phyloP scores from a whole-genome alignment of 257 asterid genomes.

The Orobanche coerulescens region DNA sequence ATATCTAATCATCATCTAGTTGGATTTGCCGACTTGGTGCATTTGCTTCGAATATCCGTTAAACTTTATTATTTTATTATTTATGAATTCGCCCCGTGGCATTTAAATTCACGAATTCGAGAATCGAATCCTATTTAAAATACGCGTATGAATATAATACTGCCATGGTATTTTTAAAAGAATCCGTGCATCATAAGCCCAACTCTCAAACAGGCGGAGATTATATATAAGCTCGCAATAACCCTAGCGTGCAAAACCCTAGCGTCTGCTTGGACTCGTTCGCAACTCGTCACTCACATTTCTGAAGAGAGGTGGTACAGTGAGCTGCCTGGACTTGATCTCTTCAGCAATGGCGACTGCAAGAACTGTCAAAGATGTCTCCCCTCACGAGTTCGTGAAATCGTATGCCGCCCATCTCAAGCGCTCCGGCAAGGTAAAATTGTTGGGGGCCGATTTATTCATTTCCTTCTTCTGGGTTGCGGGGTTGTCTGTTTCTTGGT shows the following conservation, averaged over 20 bases:
- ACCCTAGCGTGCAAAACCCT: constrained; percentile 26
- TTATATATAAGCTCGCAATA: constrained; percentile 1
- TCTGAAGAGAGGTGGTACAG: constrained; percentile 16
- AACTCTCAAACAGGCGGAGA: too few species aligned
- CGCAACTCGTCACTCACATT: neutral
- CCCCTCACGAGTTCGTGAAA: constrained; percentile 80
- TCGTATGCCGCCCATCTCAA: constrained; percentile 78
- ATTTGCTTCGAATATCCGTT: too few species aligned
- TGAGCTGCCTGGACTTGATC: constrained; percentile 22
- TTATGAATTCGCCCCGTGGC: too few species aligned
- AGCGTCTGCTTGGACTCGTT: constrained; percentile 16
- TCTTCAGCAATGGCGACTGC: constrained; percentile 59
- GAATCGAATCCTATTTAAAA: too few species aligned
- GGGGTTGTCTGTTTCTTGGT: neutral
- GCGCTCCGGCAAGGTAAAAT: constrained; percentile 93
- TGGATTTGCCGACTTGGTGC: too few species aligned
- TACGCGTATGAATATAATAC: too few species aligned
- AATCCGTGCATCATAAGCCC: too few species aligned
- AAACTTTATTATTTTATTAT: too few species aligned
- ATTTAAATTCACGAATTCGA: too few species aligned
- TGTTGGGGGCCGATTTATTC: too few species aligned
- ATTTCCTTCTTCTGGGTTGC: neutral
- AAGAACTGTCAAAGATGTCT: constrained; percentile 72
- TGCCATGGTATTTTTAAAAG: too few species aligned
- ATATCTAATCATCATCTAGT: too few species aligned